Base-by-base conservation (phyloP, 1,284 basidiomycete species). In the Ustilago nuda region DNA sequence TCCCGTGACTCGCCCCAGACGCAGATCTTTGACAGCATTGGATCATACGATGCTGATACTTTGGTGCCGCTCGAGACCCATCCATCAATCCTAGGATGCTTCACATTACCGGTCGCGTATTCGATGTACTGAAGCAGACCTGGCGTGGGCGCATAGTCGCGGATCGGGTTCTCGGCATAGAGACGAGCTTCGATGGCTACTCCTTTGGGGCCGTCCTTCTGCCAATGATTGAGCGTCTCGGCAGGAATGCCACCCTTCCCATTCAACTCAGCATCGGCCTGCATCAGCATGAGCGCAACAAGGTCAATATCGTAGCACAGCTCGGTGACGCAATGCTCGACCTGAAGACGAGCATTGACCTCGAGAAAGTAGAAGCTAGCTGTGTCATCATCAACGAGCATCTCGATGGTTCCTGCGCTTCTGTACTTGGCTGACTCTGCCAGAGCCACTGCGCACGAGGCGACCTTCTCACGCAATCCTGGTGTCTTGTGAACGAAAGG, bases 271-370 rank as follows among this genome's bases (percentile, higher is more conserved):
- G 76, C 45, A 76, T 80, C 57, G 39, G 66, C 90, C 82, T 90
- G 90, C 1, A 86, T 82, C 46, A 91, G 88, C 91, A 92, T 92
- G 43, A 92, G 85, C 66, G 89, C 88, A 19, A 63, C 61, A 2
- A 63, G 43, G 33, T 74, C 66, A n/a, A 69, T 37, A n/a, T 69
- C 71, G 37, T 51, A 64, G 52, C 58, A 63, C 13, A 58, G 52
- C 39, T 74, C 92, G 0, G 91, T 92, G 45, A 92, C 88, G 1
- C 90, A 88, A 77, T 92, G 92, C 85, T 92, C 89, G 89, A 92
- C 91, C 86, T 92, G 91, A 61, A 92, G 89, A 7, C 91, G 88
- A 0, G 91, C 90, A 72, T 93, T 92, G 89, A 92, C 90, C 83
- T 93, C 92, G 19, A 93, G 87, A 78, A 92, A 93, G 87, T 89